These are phyloP conservation scores for Ascoidea tarda DNA, from an alignment of 805 yeast genomes.

Conservation along the genomic window DNA sequence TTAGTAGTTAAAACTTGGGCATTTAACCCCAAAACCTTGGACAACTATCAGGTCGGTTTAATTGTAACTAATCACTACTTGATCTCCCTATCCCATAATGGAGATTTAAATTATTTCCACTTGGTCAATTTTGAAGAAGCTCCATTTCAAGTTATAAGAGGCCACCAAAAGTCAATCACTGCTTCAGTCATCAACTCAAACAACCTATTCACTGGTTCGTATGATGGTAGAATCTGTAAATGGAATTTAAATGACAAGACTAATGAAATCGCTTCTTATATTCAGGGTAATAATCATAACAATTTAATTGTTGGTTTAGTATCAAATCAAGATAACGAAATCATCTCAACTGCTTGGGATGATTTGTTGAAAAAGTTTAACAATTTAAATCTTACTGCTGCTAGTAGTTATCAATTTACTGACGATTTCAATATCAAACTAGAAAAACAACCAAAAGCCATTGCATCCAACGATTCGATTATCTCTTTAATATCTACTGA, in stretches of 20 bases:
- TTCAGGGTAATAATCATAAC: slow-evolving; percentile 35
- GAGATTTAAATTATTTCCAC: slow-evolving; percentile 51
- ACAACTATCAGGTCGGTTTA: slow-evolving; percentile 71
- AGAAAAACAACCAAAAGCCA: slow-evolving; percentile 35
- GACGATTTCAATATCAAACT: slow-evolving; percentile 16
- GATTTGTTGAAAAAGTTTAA: slow-evolving; percentile 36
- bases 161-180: slow-evolving; percentile 79
- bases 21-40: slow-evolving; percentile 27
- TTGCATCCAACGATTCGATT: slow-evolving; percentile 22
- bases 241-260: slow-evolving; percentile 32
- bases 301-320: slow-evolving; percentile 53
- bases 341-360: slow-evolving; percentile 76
- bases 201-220: slow-evolving; percentile 48
- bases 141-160: slow-evolving; percentile 29
- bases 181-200: slow-evolving; percentile 25
- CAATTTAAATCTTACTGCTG: neutral
- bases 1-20: slow-evolving; percentile 32
- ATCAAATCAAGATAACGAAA: slow-evolving; percentile 14
- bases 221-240: slow-evolving; percentile 59
- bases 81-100: slow-evolving; percentile 56
- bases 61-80: slow-evolving; percentile 46
- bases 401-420: slow-evolving; percentile 12
- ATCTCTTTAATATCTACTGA: slow-evolving; percentile 28
- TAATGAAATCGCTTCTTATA: slow-evolving; percentile 20
- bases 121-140: neutral